Evolutionary conservation across 257 asterid species (phyloP), one percentile per base, ranked within the genome.

Genomic region (Plectranthus barbatus): DNA sequence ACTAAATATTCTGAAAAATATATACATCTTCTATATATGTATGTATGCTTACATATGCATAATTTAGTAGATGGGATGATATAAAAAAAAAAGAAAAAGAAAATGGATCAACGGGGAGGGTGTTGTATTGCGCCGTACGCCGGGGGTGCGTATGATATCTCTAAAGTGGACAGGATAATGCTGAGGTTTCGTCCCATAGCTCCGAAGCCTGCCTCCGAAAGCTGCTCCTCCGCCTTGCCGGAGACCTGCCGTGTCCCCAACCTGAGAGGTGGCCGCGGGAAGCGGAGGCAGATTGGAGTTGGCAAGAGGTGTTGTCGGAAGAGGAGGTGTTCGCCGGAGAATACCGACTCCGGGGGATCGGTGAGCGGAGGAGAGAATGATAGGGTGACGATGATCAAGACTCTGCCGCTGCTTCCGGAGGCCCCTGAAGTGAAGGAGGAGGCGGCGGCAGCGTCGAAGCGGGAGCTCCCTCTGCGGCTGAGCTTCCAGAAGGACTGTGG

Each of bases 101-200:
- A 39, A 4, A 85, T 85, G 91, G 86, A 83, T 12, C 83, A 80
- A 2, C 56, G 79, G 11, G 95, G 96, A 2, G 96, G 88, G 41
- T 88, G 92, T 31, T 88, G 95, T 73, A 77, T 84, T 18, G 88
- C 86, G 18, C 76, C 88, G 69, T 88, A 79, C 60, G 72, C 76
- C 12, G 76, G 85, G 11, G 76, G 70, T 31, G 79, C 64, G 29
- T 80, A 83, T 60, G 87, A 83, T 50, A 37, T 62, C 76, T 79
- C 90, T 0, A 84, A 77, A 36, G 62, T 86, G 18, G 81, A 76
- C 17, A 49, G 77, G 12, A 85, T 90, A 77, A 84, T 90, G 94
- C 74, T 81, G 4, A 66, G 68, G 53, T 90, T 72, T 64, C 85
- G 97, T 29, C 97, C 95, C 0, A 86, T 90, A 14, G 97, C 97